Evolutionary conservation across 2,329 filamentous ascomycete genomes (phyloP), one percentile per base, ranked within the genome.

Genomic region (Amauroascus verrucosus): DNA sequence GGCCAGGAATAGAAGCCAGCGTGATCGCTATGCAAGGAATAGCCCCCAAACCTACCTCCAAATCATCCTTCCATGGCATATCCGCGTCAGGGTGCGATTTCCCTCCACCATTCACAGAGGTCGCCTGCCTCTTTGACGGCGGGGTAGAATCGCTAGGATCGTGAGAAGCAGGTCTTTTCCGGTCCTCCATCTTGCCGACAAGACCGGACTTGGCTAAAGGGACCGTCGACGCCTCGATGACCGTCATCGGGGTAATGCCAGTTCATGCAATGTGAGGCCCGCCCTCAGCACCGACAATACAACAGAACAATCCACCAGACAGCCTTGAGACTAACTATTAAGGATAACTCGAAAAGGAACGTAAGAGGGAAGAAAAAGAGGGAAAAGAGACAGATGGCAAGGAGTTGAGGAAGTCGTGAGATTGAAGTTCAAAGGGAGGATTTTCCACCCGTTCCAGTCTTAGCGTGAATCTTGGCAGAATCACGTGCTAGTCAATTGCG

Each of bases 141-240:
- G 91, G 91, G 60, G 86, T 86, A 66, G 87, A 77, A 62, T 96
- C 88, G 70, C 93, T 87, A 65, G 81, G 76, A 67, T 85, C 86
- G 72, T 81, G 79, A 63, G 85, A 80, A 67, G 89, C 87, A 67
- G 89, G 86, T 81, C 93, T 84, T 81, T 98, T 98, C 81, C 93
- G 88, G 78, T 97, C 93, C 80, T 98, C 93, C 91, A 97, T 98
- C 81, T 93, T 95, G 63, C 83, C 77, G 77, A 83, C 77, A 75
- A 87, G 79, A 79, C 83, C 83, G 71, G 79, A 72, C 76, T 88
- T 85, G 77, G 86, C 82, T 80, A 83, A 81, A 78, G 84, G 79
- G 72, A 84, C 78, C 73, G 82, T 80, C 70, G 79, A 78, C 63
- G 81, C 79, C 75, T 86, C 85, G 75, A 86, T 83, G 80, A 86